Base-by-base conservation (phyloP, 768 basidiomycete species). In the Dioszegia crocea region DNA sequence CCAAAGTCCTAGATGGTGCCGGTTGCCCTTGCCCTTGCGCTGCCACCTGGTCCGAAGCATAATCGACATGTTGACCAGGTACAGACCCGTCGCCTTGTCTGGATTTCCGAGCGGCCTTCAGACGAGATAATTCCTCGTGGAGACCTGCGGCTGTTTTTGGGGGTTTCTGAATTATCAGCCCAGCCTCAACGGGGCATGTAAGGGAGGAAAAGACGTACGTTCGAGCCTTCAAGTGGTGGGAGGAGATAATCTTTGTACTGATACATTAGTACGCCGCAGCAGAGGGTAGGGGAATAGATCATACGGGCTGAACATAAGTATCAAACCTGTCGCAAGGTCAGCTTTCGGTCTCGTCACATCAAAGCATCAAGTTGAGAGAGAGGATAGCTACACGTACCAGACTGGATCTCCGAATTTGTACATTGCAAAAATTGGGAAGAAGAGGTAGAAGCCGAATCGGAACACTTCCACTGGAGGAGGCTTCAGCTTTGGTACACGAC, bases 361-460 rank as follows among this genome's bases (percentile, higher is more conserved):
- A 33, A 6, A 33, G 33, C 14, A 33, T 6, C 14, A 33, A 33
- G 33, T 6, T 14, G 19, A 8, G 39, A 9, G 39, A 44, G 27
- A 55, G 24, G 53, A 30, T 23, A 46, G 68, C 70, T 55, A n/a
- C n/a, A n/a, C n/a, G n/a, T 21, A 73, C 72, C 72, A 74, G 30
- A 67, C 67, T 39, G 72, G 72, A 61, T 74, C 72, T 54, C 72
- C 66, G 41, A 71, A 74, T 48, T 71, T 74, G 56, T 66, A 62
- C 72, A 74, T 74, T 21, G 62, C 47, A 24, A 57, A 61, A 26
- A 74, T 66, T 9, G 72, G 72, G 57, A 69, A 68, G 66, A 74
- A 74, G 63, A 74, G 59, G 67, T 74, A 74, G 44, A 71, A 66
- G 10, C 72, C 72, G 59, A 74, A 74, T 52, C 67, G 68, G 59